Evolutionary conservation across 768 basidiomycete genomes (phyloP), one percentile per base, ranked within the genome.

Genomic region (Phylloporus arenicola): DNA sequence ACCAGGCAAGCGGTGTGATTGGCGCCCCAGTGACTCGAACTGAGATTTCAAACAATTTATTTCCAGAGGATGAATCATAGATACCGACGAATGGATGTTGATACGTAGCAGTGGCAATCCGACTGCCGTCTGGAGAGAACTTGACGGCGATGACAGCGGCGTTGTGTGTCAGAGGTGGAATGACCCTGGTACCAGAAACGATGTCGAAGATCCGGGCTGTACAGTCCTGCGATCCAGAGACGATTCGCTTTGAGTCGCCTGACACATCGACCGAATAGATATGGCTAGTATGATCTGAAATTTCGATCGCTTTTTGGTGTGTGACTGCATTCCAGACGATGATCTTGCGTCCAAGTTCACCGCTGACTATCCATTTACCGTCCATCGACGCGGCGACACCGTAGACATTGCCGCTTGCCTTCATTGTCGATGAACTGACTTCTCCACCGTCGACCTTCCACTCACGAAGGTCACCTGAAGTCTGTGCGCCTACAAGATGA

Each of bases 281-380:
- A 0, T 7, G 5, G n/a, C 6, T 3, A 1, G 22, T 29, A 17
- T 44, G 43, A 4, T 44, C 48, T 9, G 19, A n/a, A 13, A 50
- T 17, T 9, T 50, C 25, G 6, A 30, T 30, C 35, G 6, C 35
- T 10, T 29, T 30, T 35, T 29, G 5, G 42, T 33, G 13, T 4
- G 42, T 43, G 5, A 7, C 16, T 20, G 48, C 25, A 10, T 29
- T 29, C 48, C 42, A 50, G 27, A 44, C 42, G 29, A 44, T 29
- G 20, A 31, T 42, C 22, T 38, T 29, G 25, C 22, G 20, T 11
- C 16, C 34, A 2, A 5, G 4, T 19, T 29, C 25, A 13, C 48
- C 48, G 19, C 30, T 37, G 12, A 50, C 48, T 20, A 50, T 43
- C 48, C 48, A 50, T 29, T 12, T 11, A 14, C 48, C 42, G 22